Conservation (phyloP, 1,284 basidiomycete genomes). For the Leucoagaricus sp. region DNA sequence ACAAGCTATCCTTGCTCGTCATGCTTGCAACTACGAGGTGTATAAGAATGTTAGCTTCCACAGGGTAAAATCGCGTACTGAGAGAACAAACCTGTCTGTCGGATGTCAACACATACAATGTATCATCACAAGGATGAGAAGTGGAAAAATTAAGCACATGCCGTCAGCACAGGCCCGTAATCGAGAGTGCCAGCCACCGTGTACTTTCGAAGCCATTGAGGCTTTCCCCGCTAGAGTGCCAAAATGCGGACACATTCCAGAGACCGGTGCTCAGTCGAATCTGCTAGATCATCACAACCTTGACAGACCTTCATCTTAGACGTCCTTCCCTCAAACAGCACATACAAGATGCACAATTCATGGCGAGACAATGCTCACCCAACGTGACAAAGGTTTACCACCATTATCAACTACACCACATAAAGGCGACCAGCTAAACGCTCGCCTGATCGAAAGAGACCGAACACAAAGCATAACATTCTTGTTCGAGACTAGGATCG, state of each 20-base stretch:
- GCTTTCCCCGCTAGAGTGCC: slow-evolving; percentile 25
- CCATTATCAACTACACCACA: background rate
- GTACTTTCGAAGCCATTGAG: slow-evolving; percentile 24
- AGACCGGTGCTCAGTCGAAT: slow-evolving; percentile 22
- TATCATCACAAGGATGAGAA: slow-evolving; percentile 10
- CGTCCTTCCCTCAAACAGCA: slow-evolving; percentile 1
- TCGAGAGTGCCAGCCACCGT: background rate
- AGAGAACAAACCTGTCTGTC: background rate
- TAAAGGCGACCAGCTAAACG: slow-evolving; percentile 1
- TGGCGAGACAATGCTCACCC: background rate
- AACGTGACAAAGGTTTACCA: background rate
- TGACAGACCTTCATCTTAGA: background rate
- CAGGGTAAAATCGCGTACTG: too few species aligned
- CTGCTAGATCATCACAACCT: slow-evolving; percentile 18
- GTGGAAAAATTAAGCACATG: slow-evolving; percentile 10
- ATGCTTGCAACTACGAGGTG: too few species aligned
- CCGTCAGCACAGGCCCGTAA: slow-evolving; percentile 4
- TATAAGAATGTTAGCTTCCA: too few species aligned
- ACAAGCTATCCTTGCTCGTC: too few species aligned
- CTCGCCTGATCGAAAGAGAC: slow-evolving; percentile 6
- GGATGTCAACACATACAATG: background rate
- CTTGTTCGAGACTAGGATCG: slow-evolving; percentile 9
- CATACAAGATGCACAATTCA: slow-evolving; percentile 9
- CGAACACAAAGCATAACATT: slow-evolving; percentile 3
- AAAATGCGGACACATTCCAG: slow-evolving; percentile 14